Conservation (phyloP, 1,284 basidiomycete genomes). For the Veloporphyrellus conicus region DNA sequence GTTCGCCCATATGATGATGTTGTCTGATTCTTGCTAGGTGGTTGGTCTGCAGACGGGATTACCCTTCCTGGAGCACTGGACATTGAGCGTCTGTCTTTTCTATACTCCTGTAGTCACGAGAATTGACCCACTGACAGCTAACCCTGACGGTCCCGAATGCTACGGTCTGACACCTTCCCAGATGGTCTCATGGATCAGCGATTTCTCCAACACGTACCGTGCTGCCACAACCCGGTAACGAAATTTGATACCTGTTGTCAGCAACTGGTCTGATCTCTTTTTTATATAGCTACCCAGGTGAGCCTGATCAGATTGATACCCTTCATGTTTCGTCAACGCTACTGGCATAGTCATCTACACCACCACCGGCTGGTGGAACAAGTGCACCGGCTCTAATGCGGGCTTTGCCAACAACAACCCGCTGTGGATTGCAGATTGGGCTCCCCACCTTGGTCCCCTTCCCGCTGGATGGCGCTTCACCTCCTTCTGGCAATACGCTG, state of each 20-base stretch:
- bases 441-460: slow-evolving; percentile 46
- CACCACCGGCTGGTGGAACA: slow-evolving; percentile 63
- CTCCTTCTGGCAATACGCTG: slow-evolving; percentile 64
- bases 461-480: slow-evolving; percentile 54
- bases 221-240: slow-evolving; percentile 45
- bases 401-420: slow-evolving; percentile 50
- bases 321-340: neutral
- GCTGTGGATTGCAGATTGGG: slow-evolving; percentile 56
- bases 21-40: slow-evolving; percentile 35
- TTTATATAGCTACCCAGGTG: slow-evolving; percentile 41
- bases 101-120: neutral
- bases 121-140: slow-evolving; percentile 35
- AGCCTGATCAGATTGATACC: neutral
- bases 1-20: neutral
- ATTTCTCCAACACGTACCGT: slow-evolving; percentile 64
- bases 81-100: slow-evolving; percentile 50
- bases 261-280: slow-evolving; percentile 7
- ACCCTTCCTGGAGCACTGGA: slow-evolving; percentile 66
- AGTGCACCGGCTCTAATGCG: slow-evolving; percentile 59
- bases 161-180: slow-evolving; percentile 51
- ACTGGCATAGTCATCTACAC: slow-evolving; percentile 59
- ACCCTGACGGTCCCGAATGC: slow-evolving; percentile 51
- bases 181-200: slow-evolving; percentile 61
- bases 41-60: slow-evolving; percentile 56
- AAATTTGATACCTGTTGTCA: neutral